A percentile compares a stretch with the other conserved stretches of the same genome.
Evolutionary conservation across 192 early-diverging fungal genomes (phyloP).

Genomic region (Allomyces macrogynus): DNA sequence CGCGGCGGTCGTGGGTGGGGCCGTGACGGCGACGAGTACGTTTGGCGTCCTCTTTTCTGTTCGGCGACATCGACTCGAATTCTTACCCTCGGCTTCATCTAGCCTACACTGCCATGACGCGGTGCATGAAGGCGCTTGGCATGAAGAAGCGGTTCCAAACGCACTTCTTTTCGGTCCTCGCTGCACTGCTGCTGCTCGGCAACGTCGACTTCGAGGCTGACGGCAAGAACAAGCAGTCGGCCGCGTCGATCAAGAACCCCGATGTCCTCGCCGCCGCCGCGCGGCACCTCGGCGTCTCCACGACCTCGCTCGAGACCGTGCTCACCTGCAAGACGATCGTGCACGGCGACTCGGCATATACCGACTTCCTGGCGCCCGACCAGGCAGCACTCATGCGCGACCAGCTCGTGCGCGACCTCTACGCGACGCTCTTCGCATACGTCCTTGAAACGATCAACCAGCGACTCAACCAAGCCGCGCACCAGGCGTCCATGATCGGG

Average conservation of each 20-base stretch:
- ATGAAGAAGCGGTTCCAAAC: constrained; percentile 59
- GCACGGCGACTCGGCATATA: constrained; percentile 61
- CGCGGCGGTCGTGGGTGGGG: too few relatives aligned
- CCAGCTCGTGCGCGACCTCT: constrained; percentile 50
- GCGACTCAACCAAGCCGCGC: constrained; percentile 41
- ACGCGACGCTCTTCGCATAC: constrained; percentile 70
- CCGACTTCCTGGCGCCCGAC: constrained; percentile 55
- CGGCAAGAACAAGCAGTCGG: constrained; percentile 40
- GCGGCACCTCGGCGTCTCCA: constrained; percentile 57
- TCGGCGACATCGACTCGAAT: too few relatives aligned
- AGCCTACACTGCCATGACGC: constrained; percentile 29
- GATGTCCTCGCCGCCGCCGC: constrained; percentile 55
- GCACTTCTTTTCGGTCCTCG: constrained; percentile 65
- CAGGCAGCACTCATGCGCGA: constrained; percentile 51
- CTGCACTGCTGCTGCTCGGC: constrained; percentile 68
- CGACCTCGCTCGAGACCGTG: constrained; percentile 44
- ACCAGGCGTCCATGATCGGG: constrained; percentile 44
- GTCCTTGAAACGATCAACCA: constrained; percentile 63
- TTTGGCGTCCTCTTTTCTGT: background rate
- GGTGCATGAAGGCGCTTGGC: constrained; percentile 70
- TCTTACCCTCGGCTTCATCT: too few relatives aligned
- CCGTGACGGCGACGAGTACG: constrained; percentile 5
- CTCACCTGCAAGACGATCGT: constrained; percentile 70
- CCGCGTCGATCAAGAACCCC: constrained; percentile 52
- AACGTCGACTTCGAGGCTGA: constrained; percentile 64